Evolutionary conservation across 1,284 basidiomycete genomes (phyloP).

Genomic region (Ustilago nuda): DNA sequence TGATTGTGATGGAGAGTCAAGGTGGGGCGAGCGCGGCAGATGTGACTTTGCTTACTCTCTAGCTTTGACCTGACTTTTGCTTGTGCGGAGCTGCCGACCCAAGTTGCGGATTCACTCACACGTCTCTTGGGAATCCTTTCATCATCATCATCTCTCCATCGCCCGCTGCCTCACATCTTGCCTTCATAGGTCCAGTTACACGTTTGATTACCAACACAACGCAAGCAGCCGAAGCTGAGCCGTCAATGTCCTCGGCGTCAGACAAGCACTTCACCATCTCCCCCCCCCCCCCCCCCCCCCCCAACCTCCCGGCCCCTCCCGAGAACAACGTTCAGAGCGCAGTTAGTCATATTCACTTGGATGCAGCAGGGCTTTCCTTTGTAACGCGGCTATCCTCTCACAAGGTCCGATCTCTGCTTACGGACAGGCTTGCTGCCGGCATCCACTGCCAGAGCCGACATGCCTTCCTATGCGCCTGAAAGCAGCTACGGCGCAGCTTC

Average conservation of each 20-base stretch:
- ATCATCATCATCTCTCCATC: slow-evolving; percentile 3
- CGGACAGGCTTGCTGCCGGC: background rate
- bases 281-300: no score
- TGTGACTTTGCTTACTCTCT: background rate
- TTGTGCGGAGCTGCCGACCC: slow-evolving; percentile 11
- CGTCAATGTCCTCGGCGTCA: no score
- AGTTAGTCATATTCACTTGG: background rate
- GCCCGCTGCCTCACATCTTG: slow-evolving; percentile 3
- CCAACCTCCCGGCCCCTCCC: no score
- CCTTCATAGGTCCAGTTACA: background rate
- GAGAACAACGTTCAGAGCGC: background rate
- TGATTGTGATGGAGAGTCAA: background rate
- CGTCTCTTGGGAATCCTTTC: background rate
- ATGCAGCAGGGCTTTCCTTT: background rate
- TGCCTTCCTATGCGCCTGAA: slow-evolving; percentile 23
- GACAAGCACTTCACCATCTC: no score
- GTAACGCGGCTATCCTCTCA: background rate
- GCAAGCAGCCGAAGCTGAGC: no score
- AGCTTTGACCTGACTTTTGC: background rate
- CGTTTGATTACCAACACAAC: no score
- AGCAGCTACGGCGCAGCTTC: slow-evolving; percentile 25
- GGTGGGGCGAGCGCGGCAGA: background rate
- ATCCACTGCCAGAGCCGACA: slow-evolving; percentile 5
- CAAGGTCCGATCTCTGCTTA: background rate
- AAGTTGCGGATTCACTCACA: background rate